Conservation (phyloP, 1,139 yeast species). For the Nakaseomyces delphensis region DNA sequence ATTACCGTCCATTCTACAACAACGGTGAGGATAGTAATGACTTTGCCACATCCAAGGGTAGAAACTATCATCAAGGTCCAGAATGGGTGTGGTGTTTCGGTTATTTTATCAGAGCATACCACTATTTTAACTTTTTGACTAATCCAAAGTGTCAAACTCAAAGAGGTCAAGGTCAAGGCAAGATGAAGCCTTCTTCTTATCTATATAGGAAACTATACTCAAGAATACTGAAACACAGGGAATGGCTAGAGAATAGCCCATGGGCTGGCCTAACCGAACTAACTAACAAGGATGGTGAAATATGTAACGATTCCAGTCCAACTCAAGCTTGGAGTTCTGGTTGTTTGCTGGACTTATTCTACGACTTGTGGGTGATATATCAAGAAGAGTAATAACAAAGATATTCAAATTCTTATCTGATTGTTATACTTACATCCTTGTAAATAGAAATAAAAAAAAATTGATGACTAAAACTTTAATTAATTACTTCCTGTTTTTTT, state of each 20-base stretch:
- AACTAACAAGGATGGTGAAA: constrained; percentile 77
- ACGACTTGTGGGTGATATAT: constrained; percentile 42
- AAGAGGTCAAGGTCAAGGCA: constrained; percentile 16
- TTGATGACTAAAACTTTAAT: too few relatives aligned
- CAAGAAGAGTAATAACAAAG: constrained; percentile 10
- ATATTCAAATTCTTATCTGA: too few relatives aligned
- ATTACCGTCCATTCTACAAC: constrained; percentile 80
- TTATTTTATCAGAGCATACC: constrained; percentile 71
- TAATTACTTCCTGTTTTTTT: too few relatives aligned
- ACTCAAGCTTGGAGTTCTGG: constrained; percentile 96
- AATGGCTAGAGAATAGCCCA: constrained; percentile 62
- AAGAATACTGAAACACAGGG: constrained; percentile 55
- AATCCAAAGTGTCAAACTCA: constrained; percentile 21
- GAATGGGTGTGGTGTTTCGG: constrained; percentile 97
- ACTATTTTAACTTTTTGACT: constrained; percentile 42
- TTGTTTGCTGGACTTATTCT: constrained; percentile 71
- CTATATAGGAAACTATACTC: constrained; percentile 41
- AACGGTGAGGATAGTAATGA: constrained; percentile 76
- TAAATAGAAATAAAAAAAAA: too few relatives aligned
- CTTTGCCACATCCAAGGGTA: constrained; percentile 88
- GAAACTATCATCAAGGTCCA: constrained; percentile 97
- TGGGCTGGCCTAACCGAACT: constrained; percentile 95
- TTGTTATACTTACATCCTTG: too few relatives aligned
- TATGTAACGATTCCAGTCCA: constrained; percentile 82
- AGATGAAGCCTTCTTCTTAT: constrained; percentile 35